Evolutionary conservation across 208 protist species (phyloP).

Genomic region (Trypanosoma congolense): DNA sequence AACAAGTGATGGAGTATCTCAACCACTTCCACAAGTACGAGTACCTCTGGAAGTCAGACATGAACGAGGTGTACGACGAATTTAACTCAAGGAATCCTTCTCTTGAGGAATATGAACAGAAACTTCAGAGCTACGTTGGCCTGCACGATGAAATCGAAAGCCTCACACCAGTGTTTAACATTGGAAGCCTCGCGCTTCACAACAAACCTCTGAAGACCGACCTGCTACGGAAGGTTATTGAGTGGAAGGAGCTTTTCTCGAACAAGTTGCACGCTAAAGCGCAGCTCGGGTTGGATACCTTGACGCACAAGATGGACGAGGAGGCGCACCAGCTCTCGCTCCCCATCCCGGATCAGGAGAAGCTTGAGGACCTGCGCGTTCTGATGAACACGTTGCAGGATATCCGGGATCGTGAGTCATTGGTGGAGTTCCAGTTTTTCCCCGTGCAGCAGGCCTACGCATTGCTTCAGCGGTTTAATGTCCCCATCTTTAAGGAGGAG

Average conservation of each 20-base stretch:
- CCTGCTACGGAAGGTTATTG: constrained; percentile 78
- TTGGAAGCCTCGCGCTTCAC: constrained; percentile 90
- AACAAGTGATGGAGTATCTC: constrained; percentile 92
- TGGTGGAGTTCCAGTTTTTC: constrained; percentile 91
- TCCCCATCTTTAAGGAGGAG: constrained; percentile 95
- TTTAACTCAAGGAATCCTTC: constrained; percentile 80
- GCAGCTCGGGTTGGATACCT: constrained; percentile 77
- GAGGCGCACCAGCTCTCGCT: constrained; percentile 78
- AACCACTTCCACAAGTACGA: constrained; percentile 89
- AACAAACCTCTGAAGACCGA: constrained; percentile 92
- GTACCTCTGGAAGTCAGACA: constrained; percentile 94
- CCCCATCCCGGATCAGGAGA: constrained; percentile 92
- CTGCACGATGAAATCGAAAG: constrained; percentile 89
- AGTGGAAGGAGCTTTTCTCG: constrained; percentile 94
- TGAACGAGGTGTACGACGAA: constrained; percentile 86
- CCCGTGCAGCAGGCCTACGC: constrained; percentile 93
- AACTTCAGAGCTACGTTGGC: constrained; percentile 84
- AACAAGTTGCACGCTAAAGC: constrained; percentile 92
- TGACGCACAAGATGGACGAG: constrained; percentile 94
- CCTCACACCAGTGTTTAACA: constrained; percentile 82
- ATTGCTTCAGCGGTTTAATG: constrained; percentile 87
- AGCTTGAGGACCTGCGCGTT: constrained; percentile 92
- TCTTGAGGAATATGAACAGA: constrained; percentile 92
- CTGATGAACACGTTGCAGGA: constrained; percentile 91
- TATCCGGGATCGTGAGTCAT: constrained; percentile 88